Percentiles rank a stretch among this genome's conserved stretches.
Conservation (phyloP, 768 basidiomycete genomes). For the Mycena polygramma region DNA sequence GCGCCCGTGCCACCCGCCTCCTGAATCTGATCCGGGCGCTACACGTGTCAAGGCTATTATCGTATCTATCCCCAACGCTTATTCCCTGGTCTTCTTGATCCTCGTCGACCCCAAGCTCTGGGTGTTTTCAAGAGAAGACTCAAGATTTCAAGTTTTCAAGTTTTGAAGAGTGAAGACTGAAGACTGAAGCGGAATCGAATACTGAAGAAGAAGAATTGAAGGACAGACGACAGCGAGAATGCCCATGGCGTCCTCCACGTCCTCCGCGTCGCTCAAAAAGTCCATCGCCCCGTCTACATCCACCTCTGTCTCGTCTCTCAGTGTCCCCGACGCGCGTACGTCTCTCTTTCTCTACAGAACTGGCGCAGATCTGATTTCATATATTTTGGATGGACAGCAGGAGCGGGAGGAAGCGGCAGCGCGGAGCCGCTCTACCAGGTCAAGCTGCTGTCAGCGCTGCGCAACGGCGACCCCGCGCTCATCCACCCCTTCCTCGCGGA, state of each 20-base stretch:
- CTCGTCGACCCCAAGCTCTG: too few species aligned
- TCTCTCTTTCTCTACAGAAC: not conserved
- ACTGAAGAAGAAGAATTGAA: too few species aligned
- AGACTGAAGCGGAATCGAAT: too few species aligned
- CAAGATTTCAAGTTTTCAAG: too few species aligned
- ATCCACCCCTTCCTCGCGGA: slow-evolving; percentile 89
- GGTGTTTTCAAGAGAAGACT: too few species aligned
- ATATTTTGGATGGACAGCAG: not conserved
- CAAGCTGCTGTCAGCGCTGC: slow-evolving; percentile 72
- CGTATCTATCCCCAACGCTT: not conserved
- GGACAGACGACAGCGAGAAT: not conserved
- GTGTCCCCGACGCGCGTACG: slow-evolving; percentile 28
- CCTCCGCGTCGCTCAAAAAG: slow-evolving; percentile 35
- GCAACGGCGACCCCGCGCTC: slow-evolving; percentile 78
- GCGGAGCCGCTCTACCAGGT: slow-evolving; percentile 72
- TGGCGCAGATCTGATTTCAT: too few species aligned
- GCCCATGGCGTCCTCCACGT: slow-evolving; percentile 31
- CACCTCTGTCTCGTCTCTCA: slow-evolving; percentile 8
- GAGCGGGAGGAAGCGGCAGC: not conserved
- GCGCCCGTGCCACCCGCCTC: too few species aligned
- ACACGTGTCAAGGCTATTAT: slow-evolving; percentile 2
- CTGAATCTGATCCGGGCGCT: not conserved
- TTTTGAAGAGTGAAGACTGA: too few species aligned
- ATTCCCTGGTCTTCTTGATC: too few species aligned
- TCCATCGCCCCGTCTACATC: slow-evolving; percentile 15